Evolutionary conservation across 208 protist genomes (phyloP), one percentile per base, ranked within the genome.

Genomic region (Trypanosoma conorhini): DNA sequence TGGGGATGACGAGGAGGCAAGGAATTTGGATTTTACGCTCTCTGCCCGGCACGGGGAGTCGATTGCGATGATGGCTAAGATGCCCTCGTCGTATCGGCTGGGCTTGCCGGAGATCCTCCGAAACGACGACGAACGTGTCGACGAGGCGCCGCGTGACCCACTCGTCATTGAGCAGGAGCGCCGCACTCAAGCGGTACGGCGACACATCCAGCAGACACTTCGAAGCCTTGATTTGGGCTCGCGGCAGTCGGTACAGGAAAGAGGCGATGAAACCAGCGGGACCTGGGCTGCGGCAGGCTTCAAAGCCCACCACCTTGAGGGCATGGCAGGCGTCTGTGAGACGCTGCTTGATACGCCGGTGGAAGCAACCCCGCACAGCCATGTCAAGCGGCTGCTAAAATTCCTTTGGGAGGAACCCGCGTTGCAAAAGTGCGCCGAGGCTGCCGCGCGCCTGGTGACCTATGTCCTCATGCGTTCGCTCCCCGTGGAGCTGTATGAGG

Each of bases 401-500:
- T 69, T 30, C 35, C 70, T 87, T 19, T 33, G 40, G 7, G 17
- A 70, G 7, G 67, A 82, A 24, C 40, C 48, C 26, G 70, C 74
- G 19, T 31, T 87, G 60, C 67, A 77, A 31, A 62, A 67, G 22
- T 83, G 76, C 46, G 75, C 80, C 19, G 60, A 62, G 48, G 42
- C 69, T 28, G 56, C 79, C 13, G 71, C 76, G 19, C 71, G 79
- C 17, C 48, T 87, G 33, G 72, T 70, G 4, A 77, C 74, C 17
- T 84, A 80, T 72, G 35, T 69, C 9, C 72, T 87, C 33, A 87
- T 87, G 82, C 69, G 70, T 28, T 64, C 74, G 5, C 76, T 87
- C 17, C 82, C 82, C 12, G 58, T 7, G 42, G 70, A 64, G 48
- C 62, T 87, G 17, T 87, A 82, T 61, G 69, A 70, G 19, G 82